Percentiles rank a stretch among this genome's conserved stretches.
Evolutionary conservation across 139 green algal species (phyloP).

Genomic region (Picochlorum costavermella): DNA sequence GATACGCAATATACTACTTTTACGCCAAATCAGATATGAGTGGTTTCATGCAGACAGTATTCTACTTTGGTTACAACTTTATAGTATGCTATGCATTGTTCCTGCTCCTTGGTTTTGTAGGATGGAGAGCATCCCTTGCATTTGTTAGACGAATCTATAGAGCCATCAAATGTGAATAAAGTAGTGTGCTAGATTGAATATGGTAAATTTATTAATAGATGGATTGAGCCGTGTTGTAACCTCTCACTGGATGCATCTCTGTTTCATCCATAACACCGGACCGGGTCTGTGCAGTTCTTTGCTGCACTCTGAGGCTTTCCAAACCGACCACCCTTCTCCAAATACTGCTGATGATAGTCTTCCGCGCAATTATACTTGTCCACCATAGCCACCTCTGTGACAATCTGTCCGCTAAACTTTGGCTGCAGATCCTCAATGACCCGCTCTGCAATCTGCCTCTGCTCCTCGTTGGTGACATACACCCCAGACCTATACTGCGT

Average conservation of each 20-base stretch:
- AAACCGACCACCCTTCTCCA: constrained; percentile 53
- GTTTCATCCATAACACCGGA: constrained; percentile 73
- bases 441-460: constrained; percentile 21
- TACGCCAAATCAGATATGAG: constrained; percentile 75
- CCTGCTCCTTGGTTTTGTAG: constrained; percentile 79
- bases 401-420: constrained; percentile 24
- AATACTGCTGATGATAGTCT: constrained; percentile 24
- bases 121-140: constrained; percentile 65
- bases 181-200: not conserved
- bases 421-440: constrained; percentile 11
- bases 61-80: constrained; percentile 84
- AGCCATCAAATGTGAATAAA: constrained; percentile 58
- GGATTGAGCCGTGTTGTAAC: not conserved
- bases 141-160: constrained; percentile 75
- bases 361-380: constrained; percentile 36
- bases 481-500: constrained; percentile 75
- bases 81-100: constrained; percentile 55
- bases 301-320: constrained; percentile 47
- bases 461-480: constrained; percentile 53
- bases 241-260: not conserved
- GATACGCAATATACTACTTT: constrained; percentile 99
- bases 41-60: constrained; percentile 71
- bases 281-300: constrained; percentile 72
- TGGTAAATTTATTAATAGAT: not conserved
- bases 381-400: constrained; percentile 34